Evolutionary conservation across 169 alveolate genomes (phyloP).

Genomic region (Cryptosporidium canis): DNA sequence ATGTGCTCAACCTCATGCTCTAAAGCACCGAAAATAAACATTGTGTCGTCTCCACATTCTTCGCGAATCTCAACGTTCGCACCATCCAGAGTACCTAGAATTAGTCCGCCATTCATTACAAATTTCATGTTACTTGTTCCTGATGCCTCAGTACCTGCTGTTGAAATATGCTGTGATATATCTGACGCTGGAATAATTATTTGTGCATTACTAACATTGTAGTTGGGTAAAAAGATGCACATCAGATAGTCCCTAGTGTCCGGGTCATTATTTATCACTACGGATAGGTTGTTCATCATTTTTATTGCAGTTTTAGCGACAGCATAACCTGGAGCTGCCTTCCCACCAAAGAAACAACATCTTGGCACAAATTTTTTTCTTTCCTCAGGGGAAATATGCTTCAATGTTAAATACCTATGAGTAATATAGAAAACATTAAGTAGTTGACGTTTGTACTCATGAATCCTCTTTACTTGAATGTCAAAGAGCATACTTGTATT

Average conservation of each 20-base stretch:
- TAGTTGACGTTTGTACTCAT: constrained; percentile 93
- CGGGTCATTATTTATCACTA: constrained; percentile 89
- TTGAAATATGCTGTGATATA: constrained; percentile 91
- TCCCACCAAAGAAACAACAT: constrained; percentile 92
- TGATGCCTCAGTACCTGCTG: constrained; percentile 95
- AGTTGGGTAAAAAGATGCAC: constrained; percentile 91
- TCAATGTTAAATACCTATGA: constrained; percentile 85
- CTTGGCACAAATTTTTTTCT: constrained; percentile 84
- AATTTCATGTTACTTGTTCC: constrained; percentile 95
- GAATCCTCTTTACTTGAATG: constrained; percentile 92
- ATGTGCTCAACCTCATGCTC: constrained; percentile 85
- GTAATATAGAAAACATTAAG: constrained; percentile 88
- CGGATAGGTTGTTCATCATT: constrained; percentile 86
- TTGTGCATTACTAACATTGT: constrained; percentile 91
- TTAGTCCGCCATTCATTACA: constrained; percentile 94
- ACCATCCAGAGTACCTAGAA: constrained; percentile 95
- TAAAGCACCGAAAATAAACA: constrained; percentile 92
- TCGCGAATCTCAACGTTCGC: constrained; percentile 95
- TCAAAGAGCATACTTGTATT: constrained; percentile 87
- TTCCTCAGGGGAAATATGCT: constrained; percentile 83
- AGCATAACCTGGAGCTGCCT: constrained; percentile 93
- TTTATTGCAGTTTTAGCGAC: constrained; percentile 93
- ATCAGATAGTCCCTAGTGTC: constrained; percentile 87
- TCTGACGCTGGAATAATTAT: constrained; percentile 94
- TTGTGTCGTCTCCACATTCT: constrained; percentile 91